Evolutionary conservation across 75 land plant genomes (phyloP), one percentile per base, ranked within the genome.

Genomic region (Pinus taeda): DNA sequence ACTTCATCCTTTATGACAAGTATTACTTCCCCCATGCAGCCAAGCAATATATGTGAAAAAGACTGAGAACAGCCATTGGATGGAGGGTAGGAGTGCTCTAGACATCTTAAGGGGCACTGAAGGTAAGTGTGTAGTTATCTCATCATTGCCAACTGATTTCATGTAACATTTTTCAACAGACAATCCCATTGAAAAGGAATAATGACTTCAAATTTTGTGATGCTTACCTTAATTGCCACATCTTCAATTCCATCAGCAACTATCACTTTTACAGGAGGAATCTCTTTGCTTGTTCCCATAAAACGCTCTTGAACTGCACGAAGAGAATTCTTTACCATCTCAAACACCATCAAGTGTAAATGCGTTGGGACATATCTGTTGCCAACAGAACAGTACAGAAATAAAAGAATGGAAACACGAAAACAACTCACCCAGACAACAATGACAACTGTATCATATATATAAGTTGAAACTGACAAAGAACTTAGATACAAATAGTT

Each of bases 211-310:
- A 74, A 74, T 57, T 18, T 22, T n/a, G 26, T 45, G 30, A 15
- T 21, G 13, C 59, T 20, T 74, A 85, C 87, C 81, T 85, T 85
- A 56, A 85, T 79, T 57, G 85, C 82, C 49, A 85, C 87, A 62
- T 85, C 87, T 75, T 85, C 87, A 56, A 79, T 60, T 20, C 85
- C 85, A 79, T 85, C 87, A 37, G 87, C 87, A 33, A 85, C 87
- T 15, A 85, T 77, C 36, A 85, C 78, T 72, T 84, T 79, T 60
- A 85, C 79, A 5, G 87, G 85, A 59, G 87, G 87, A 53, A 72
- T 36, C 22, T 82, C 87, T 59, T 79, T 55, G 49, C 71, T 63
- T 14, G 77, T 73, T 75, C 79, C 81, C 81, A 72, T 74, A 67
- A 67, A 85, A n/a, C 85, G 77, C 57, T 82, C 87, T 61, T 82